Conservation (phyloP, 805 yeast species). For the Kodamaea restingae region DNA sequence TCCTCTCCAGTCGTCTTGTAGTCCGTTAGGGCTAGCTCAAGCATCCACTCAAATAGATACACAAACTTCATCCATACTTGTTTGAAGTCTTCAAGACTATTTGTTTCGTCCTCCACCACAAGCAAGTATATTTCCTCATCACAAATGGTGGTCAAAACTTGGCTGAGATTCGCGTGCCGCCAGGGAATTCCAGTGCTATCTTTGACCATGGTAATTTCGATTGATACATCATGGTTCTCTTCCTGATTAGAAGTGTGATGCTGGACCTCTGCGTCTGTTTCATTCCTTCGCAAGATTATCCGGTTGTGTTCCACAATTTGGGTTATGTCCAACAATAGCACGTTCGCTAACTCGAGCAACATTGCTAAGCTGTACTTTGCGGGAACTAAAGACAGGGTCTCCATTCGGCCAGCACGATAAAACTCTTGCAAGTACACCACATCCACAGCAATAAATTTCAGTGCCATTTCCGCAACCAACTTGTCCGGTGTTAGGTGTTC, state of each 20-base stretch:
- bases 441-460: conserved; percentile 11
- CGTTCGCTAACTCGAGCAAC: conserved; percentile 11
- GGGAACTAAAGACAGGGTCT: conserved; percentile 2
- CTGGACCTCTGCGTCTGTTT: neutral
- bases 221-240: neutral
- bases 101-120: conserved; percentile 21
- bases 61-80: conserved; percentile 24
- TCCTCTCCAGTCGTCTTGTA: neutral
- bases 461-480: conserved; percentile 12
- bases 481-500: conserved; percentile 8
- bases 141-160: conserved; percentile 9
- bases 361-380: conserved; percentile 8
- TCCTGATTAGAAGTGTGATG: too few relatives aligned
- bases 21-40: conserved; percentile 11
- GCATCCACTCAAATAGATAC: conserved; percentile 23
- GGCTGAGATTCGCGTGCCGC: conserved; percentile 9
- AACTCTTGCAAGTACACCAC: conserved; percentile 14
- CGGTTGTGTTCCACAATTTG: conserved; percentile 11
- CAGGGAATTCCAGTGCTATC: conserved; percentile 1
- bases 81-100: conserved; percentile 16
- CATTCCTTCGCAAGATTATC: conserved; percentile 5
- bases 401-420: conserved; percentile 5
- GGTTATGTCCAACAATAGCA: conserved; percentile 12
- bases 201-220: conserved; percentile 2
- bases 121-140: conserved; percentile 13